Conservation (phyloP, 768 basidiomycete species). For the Tricholoma hemisulphureum region DNA sequence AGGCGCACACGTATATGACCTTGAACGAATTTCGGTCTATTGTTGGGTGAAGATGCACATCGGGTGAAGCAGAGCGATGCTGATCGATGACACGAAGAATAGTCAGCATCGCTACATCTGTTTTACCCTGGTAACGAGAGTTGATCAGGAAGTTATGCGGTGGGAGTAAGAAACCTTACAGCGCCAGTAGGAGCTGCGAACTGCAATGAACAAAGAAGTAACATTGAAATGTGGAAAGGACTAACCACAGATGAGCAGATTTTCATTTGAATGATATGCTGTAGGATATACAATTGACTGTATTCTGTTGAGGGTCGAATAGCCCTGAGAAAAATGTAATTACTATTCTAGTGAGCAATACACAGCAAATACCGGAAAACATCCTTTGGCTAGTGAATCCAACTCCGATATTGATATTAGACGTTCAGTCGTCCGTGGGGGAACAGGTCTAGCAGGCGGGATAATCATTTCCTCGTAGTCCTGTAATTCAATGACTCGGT, state of each 20-base stretch:
- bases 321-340: conserved; percentile 54
- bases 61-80: conserved; percentile 39
- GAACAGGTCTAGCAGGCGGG: conserved; percentile 79
- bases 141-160: conserved; percentile 7
- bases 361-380: conserved; percentile 65
- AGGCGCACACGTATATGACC: conserved; percentile 88
- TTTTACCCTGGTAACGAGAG: conserved; percentile 77
- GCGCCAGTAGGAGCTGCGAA: conserved; percentile 92
- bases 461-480: conserved; percentile 87
- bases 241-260: conserved; percentile 89
- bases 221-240: conserved; percentile 6
- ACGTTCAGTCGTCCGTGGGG: conserved; percentile 68
- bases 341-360: neutral
- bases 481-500: conserved; percentile 36
- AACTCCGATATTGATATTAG: conserved; percentile 71
- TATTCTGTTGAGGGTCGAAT: conserved; percentile 83
- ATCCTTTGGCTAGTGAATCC: conserved; percentile 73
- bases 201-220: conserved; percentile 1
- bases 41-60: conserved; percentile 39
- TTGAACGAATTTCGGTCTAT: conserved; percentile 82
- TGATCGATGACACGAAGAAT: conserved; percentile 87
- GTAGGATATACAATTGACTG: conserved; percentile 94
- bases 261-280: conserved; percentile 94
- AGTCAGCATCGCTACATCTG: conserved; percentile 93
- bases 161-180: conserved; percentile 49